These are phyloP conservation scores for Diaporthe citrichinensis DNA, from an alignment of 2,329 filamentous ascomycete species.

Conservation along the genomic window DNA sequence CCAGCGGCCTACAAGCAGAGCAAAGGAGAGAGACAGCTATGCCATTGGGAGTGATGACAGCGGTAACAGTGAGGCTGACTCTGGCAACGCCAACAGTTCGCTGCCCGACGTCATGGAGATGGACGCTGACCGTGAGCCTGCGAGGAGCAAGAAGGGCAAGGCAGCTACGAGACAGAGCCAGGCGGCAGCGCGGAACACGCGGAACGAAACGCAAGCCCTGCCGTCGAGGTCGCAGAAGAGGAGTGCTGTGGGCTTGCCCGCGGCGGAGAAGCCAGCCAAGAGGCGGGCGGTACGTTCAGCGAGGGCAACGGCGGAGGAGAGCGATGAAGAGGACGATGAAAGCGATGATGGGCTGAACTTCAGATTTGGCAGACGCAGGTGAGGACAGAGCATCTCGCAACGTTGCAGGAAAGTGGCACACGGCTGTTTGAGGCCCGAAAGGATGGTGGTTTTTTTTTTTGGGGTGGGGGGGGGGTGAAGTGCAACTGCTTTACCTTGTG, in stretches of 20 bases:
- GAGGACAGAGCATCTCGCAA: not conserved
- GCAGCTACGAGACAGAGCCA: slow-evolving; percentile 48
- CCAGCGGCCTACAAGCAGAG: slow-evolving; percentile 11
- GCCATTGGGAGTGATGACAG: slow-evolving; percentile 56
- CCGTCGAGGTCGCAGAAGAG: slow-evolving; percentile 36
- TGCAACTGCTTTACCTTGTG: not conserved
- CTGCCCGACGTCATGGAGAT: slow-evolving; percentile 43
- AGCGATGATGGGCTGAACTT: slow-evolving; percentile 72
- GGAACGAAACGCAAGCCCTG: slow-evolving; percentile 47
- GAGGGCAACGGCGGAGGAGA: slow-evolving; percentile 46
- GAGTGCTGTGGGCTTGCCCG: slow-evolving; percentile 50
- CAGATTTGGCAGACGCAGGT: slow-evolving; percentile 66
- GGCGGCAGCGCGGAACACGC: slow-evolving; percentile 45
- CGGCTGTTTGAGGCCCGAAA: not conserved
- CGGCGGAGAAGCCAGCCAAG: slow-evolving; percentile 54
- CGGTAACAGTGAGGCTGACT: slow-evolving; percentile 48
- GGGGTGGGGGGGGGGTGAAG: not conserved
- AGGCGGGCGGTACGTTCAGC: slow-evolving; percentile 47
- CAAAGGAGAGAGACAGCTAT: slow-evolving; percentile 43
- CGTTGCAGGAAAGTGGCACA: not conserved
- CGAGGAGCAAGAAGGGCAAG: slow-evolving; percentile 52
- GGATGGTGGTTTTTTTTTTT: too few species aligned
- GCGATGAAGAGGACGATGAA: slow-evolving; percentile 54
- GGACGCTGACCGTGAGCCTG: slow-evolving; percentile 43
- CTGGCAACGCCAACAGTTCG: slow-evolving; percentile 36